A percentile compares a stretch with the other conserved stretches of the same genome.
Conservation (phyloP, 2,329 filamentous ascomycete genomes). For the Aspergillus clavatus region DNA sequence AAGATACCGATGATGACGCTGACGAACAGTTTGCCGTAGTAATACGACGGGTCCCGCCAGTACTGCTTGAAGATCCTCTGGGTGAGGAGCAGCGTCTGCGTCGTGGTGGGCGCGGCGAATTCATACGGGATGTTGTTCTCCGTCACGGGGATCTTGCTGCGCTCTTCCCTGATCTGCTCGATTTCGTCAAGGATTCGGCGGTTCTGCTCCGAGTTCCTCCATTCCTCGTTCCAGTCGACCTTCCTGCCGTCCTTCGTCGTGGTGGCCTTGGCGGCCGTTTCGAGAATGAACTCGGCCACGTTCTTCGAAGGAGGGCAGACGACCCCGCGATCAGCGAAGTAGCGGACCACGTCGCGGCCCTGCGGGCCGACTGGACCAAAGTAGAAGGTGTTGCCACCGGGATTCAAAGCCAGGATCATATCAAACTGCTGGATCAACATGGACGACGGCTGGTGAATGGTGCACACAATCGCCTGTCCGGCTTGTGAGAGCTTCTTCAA, state of each 20-base stretch:
- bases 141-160: slow-evolving; percentile 47
- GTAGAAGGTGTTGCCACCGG: slow-evolving; percentile 66
- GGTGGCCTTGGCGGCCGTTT: slow-evolving; percentile 57
- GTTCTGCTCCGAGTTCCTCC: slow-evolving; percentile 62
- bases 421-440: slow-evolving; percentile 69
- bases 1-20: slow-evolving; percentile 68
- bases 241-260: slow-evolving; percentile 49
- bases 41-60: slow-evolving; percentile 71
- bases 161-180: slow-evolving; percentile 55
- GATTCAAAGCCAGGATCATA: slow-evolving; percentile 65
- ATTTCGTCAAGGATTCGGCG: slow-evolving; percentile 60
- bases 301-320: slow-evolving; percentile 63
- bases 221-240: slow-evolving; percentile 71
- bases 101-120: slow-evolving; percentile 61
- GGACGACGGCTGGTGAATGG: slow-evolving; percentile 67
- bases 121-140: slow-evolving; percentile 45
- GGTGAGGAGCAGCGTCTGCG: slow-evolving; percentile 63
- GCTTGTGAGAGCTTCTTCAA: slow-evolving; percentile 62
- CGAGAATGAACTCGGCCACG: slow-evolving; percentile 62
- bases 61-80: slow-evolving; percentile 67
- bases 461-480: slow-evolving; percentile 68
- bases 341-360: slow-evolving; percentile 60
- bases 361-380: slow-evolving; percentile 68
- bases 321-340: slow-evolving; percentile 63
- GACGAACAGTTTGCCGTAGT: slow-evolving; percentile 72